Base-by-base conservation (phyloP, 768 basidiomycete species). In the Myochromella boudieri region DNA sequence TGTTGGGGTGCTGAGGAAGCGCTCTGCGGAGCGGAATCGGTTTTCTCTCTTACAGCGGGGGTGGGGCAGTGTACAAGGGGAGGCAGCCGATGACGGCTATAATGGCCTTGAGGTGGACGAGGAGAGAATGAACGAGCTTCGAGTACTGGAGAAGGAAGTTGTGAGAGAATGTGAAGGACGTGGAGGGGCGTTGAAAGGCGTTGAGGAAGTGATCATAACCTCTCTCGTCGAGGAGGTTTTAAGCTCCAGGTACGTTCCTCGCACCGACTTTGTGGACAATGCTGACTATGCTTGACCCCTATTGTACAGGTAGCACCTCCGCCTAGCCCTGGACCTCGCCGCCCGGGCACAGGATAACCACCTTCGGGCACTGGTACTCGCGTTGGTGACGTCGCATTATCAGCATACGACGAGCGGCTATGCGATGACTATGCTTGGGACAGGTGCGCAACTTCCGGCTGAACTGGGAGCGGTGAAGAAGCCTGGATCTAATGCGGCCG, bases 291-390 rank as follows among this genome's bases (percentile, higher is more conserved):
- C 14, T 11, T 12, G 21, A n/a, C n/a, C n/a, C n/a, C n/a, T 1
- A 37, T 3, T n/a, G n/a, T 12, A 10, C 58, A 87, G 84, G 53
- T 69, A 76, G 44, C 75, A 83, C 41, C 68, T 78, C n/a, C 83
- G 83, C 44, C 62, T 66, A 1, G 83, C 87, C 0, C 72, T 91
- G 1, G 70, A 75, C 10, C 67, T 84, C 11, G 77, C 81, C 0
- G 81, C 77, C 1, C 55, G 62, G 1, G 72, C 84, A 3, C 80
- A 76, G 15, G 88, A 91, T 50, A 91, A 88, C 51, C 78, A 90
- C 58, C 65, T 89, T n/a, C 83, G 87, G 6, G 85, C 85, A 10
- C 67, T 88, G 1, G 70, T 89, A 3, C 69, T 91, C n/a, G 79
- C 84, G 2, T 71, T 90, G 14, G 76, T 84, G 9, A 75, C 87